Evolutionary conservation across 352 stramenopile species (phyloP).

Genomic region (Globisporangium radiosum): DNA sequence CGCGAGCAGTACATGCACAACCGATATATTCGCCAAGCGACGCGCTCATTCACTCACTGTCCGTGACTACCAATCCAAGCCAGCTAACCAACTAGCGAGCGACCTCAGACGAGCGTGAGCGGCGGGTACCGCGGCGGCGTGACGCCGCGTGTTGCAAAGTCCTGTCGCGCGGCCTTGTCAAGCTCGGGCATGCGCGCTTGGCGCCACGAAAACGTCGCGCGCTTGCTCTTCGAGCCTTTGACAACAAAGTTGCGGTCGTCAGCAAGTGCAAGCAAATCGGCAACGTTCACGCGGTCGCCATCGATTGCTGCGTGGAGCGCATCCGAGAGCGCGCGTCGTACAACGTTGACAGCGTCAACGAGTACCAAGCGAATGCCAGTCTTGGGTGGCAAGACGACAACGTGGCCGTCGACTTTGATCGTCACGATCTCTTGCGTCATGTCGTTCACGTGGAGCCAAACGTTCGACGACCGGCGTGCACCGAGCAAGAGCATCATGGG

Average conservation of each 20-base stretch:
- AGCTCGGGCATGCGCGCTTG: constrained; percentile 34
- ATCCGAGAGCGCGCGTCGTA: constrained; percentile 49
- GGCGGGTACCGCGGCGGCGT: constrained; percentile 25
- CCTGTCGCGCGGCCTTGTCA: constrained; percentile 13
- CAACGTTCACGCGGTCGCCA: constrained; percentile 23
- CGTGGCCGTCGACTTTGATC: constrained; percentile 56
- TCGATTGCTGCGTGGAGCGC: constrained; percentile 31
- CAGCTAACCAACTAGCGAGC: no score
- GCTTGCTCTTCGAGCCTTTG: constrained; percentile 32
- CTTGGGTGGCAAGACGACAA: constrained; percentile 37
- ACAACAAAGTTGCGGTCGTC: constrained; percentile 41
- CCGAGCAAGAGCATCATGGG: constrained; percentile 47
- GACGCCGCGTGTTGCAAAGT: constrained; percentile 18
- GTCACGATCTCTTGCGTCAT: constrained; percentile 42
- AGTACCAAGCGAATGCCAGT: constrained; percentile 34
- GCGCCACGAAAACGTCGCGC: constrained; percentile 36
- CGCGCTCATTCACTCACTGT: neutral
- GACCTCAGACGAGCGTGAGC: constrained; percentile 1
- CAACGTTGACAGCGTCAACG: constrained; percentile 35
- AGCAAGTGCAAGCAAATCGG: constrained; percentile 30
- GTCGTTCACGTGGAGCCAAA: constrained; percentile 60
- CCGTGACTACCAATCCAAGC: no score
- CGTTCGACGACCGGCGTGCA: constrained; percentile 36
- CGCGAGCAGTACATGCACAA: no score
- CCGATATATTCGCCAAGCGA: no score